Conservation (phyloP, 495 filamentous ascomycete species). For the Hyaloscypha finlandica region DNA sequence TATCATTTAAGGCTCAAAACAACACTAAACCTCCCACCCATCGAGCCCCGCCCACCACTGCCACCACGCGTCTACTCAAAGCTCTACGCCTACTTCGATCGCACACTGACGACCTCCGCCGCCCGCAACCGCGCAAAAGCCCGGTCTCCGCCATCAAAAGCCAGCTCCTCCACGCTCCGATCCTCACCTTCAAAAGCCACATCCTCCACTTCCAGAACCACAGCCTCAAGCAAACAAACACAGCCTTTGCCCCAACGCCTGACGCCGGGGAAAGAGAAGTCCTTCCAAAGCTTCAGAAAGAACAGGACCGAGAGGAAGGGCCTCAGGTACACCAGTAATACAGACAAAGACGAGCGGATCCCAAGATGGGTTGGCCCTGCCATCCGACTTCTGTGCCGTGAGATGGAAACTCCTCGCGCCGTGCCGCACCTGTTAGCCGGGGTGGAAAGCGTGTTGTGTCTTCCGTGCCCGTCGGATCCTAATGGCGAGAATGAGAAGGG, state of each 20-base stretch:
- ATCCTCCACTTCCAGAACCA: neutral
- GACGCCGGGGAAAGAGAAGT: conserved; percentile 28
- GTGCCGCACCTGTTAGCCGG: conserved; percentile 66
- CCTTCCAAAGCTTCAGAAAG: conserved; percentile 39
- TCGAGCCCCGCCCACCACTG: conserved; percentile 79
- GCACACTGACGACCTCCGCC: conserved; percentile 54
- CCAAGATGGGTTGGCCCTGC: conserved; percentile 68
- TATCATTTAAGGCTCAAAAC: conserved; percentile 65
- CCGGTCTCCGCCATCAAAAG: neutral
- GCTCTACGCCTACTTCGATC: conserved; percentile 78
- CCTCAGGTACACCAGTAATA: conserved; percentile 33
- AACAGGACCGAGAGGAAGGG: conserved; percentile 47
- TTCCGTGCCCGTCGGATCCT: conserved; percentile 14
- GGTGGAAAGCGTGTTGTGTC: conserved; percentile 55
- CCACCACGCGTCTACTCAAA: conserved; percentile 82
- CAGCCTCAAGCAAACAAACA: neutral
- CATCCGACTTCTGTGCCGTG: conserved; percentile 62
- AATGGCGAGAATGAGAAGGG: conserved; percentile 36
- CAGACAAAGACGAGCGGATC: conserved; percentile 31
- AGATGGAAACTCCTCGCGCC: conserved; percentile 46
- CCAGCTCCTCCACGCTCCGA: neutral
- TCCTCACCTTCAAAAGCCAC: neutral
- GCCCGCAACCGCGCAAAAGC: neutral
- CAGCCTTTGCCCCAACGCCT: conserved; percentile 14
- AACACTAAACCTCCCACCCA: conserved; percentile 78